phyloP scores from a whole-genome alignment of 306 rosid genomes.

The cucumber (Cucumis sativus) region DNA sequence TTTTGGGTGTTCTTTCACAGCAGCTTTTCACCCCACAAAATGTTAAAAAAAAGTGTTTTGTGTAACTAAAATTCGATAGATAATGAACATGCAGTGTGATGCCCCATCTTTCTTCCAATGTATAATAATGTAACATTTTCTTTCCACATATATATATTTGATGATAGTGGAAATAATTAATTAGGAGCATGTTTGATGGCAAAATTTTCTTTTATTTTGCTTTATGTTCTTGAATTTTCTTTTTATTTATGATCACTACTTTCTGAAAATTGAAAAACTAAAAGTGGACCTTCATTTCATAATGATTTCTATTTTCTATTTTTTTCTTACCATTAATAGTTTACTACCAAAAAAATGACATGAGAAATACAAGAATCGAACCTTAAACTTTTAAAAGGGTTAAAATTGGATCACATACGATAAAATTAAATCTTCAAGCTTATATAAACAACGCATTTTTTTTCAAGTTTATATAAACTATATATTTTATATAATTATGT shows the following conservation, averaged over 20 bases:
- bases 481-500: too few relatives aligned
- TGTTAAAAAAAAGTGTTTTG: neutral
- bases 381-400: too few relatives aligned
- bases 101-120: neutral
- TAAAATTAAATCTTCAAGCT: too few relatives aligned
- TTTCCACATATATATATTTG: neutral
- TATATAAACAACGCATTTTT: too few relatives aligned
- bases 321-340: too few relatives aligned
- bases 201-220: neutral
- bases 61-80: neutral
- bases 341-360: too few relatives aligned
- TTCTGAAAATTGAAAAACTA: neutral
- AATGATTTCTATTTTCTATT: too few relatives aligned
- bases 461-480: too few relatives aligned
- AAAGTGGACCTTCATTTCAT: too few relatives aligned
- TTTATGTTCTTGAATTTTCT: neutral
- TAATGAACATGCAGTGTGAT: neutral
- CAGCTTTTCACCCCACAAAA: neutral
- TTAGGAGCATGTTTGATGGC: neutral
- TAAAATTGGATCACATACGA: too few relatives aligned
- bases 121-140: neutral
- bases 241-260: neutral
- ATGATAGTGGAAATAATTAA: neutral
- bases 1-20: neutral
- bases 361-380: too few relatives aligned